Base-by-base conservation (phyloP, 805 yeast species). In the Grigorovia yakushimaensis region DNA sequence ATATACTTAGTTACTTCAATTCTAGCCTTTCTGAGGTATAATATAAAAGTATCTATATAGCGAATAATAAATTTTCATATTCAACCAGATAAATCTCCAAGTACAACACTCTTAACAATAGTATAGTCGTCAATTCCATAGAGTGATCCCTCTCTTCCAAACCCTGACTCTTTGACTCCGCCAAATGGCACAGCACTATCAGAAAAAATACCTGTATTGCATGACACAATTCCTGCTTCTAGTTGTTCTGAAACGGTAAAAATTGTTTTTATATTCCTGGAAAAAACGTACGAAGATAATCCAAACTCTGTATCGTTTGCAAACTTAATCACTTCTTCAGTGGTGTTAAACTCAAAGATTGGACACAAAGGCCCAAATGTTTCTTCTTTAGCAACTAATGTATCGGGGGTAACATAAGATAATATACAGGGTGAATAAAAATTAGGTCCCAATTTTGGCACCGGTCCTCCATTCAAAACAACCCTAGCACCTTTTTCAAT, bases 341-440 rank as follows among this genome's bases (percentile, higher is more conserved):
- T 62, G 35, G 74, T 68, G n/a, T 73, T 73, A 54, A 79, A 81
- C 49, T 76, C 71, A 44, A 75, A 65, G 13, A 80, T 62, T 4
- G 83, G 80, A 47, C 78, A 81, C 49, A 80, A 65, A 2, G 86
- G 85, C 33, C 85, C 85, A 54, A 80, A 80, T 5, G 82, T 79
- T 63, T 80, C 86, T 55, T 80, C 82, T 37, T 63, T 62, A 5
- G 72, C 61, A 6, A 78, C 79, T 52, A 64, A 66, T 68, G 78
- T 76, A 21, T 72, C 72, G 38, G 65, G 68, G 35, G 79, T 70
- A 23, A 78, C 80, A 56, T 76, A 68, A 13, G 73, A 67, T 43
- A 80, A 57, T 15, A 80, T 73, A 5, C 78, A 71, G 36, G 84
- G 85, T 18, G 74, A 67, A 54, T 75, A 76, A 55, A 75, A 80